Evolutionary conservation across 495 filamentous ascomycete species (phyloP).

Genomic region (Lasiosphaeria hispida): DNA sequence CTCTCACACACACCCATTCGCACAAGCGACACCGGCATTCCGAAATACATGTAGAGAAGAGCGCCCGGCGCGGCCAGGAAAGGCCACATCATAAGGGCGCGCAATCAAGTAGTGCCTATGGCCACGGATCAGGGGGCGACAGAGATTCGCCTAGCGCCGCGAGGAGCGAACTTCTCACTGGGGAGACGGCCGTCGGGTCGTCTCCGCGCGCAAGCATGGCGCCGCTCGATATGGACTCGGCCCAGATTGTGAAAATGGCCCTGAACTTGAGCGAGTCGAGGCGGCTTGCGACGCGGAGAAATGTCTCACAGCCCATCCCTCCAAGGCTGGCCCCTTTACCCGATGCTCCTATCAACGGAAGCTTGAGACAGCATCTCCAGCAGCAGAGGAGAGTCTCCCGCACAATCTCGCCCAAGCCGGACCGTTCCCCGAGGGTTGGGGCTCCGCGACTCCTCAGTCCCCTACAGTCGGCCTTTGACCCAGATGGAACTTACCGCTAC

Average conservation of each 20-base stretch:
- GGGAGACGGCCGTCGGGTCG: constrained; percentile 23
- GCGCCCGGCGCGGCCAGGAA: constrained; percentile 10
- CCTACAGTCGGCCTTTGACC: constrained; percentile 43
- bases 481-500: constrained; percentile 46
- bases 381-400: constrained; percentile 59
- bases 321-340: constrained; percentile 45
- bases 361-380: constrained; percentile 62
- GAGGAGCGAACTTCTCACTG: constrained; percentile 20
- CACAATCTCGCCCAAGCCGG: constrained; percentile 56
- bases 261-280: constrained; percentile 84
- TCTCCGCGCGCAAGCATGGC: constrained; percentile 19
- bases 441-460: constrained; percentile 38
- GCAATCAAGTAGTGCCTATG: background rate
- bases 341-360: constrained; percentile 47
- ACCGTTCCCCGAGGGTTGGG: constrained; percentile 38
- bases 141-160: constrained; percentile 14
- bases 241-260: constrained; percentile 87
- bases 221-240: constrained; percentile 65
- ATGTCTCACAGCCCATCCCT: constrained; percentile 49
- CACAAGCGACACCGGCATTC: constrained; percentile 17
- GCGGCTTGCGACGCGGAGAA: constrained; percentile 56
- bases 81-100: constrained; percentile 3
- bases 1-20: constrained; percentile 3
- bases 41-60: constrained; percentile 12
- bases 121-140: background rate